Percentiles rank a stretch among this genome's conserved stretches.
Evolutionary conservation across 164 flowering plant genomes (phyloP).

Genomic region (Stephania cephalantha): DNA sequence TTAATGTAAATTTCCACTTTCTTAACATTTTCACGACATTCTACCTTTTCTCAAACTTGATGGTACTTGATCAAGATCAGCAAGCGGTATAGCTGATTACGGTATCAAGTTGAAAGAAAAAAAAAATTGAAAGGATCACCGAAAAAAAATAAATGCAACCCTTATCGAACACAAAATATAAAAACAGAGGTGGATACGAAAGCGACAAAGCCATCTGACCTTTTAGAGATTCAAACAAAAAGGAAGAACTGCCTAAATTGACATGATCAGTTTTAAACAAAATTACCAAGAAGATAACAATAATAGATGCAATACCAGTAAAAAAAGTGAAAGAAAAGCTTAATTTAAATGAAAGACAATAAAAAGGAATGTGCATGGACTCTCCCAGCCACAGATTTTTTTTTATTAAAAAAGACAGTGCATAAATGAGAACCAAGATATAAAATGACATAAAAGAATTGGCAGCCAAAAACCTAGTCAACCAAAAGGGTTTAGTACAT

Average conservation of each 20-base stretch:
- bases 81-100: not conserved
- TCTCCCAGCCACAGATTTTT: not conserved
- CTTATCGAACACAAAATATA: not conserved
- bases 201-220: not conserved
- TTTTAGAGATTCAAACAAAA: not conserved
- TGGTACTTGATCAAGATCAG: not conserved
- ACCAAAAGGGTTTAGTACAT: not conserved
- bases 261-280: not conserved
- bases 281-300: not conserved
- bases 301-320: not conserved
- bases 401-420: not conserved
- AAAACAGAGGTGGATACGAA: not conserved
- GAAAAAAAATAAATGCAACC: no score
- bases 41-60: not conserved
- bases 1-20: not conserved
- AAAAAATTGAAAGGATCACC: not conserved
- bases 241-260: not conserved
- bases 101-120: not conserved
- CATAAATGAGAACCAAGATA: not conserved
- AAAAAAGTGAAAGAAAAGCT: not conserved
- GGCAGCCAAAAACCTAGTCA: not conserved
- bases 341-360: not conserved
- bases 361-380: not conserved
- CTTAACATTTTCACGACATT: not conserved
- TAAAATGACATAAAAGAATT: not conserved